Conservation (phyloP, 768 basidiomycete species). For the Gymnopilus dilepis region DNA sequence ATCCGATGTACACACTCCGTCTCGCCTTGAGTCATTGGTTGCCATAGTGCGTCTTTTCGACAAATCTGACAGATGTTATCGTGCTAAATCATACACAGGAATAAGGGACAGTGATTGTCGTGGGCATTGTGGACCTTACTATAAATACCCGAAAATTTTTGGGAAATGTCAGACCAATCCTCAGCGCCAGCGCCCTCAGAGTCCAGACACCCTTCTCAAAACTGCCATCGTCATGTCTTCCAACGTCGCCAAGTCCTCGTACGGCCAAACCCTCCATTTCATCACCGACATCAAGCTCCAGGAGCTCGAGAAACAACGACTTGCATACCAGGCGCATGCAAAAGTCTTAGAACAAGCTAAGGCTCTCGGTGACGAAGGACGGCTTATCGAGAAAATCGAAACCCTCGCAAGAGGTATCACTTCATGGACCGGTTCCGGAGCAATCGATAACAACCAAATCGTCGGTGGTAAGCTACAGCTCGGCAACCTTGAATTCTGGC, state of each 20-base stretch:
- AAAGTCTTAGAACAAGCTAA: constrained; percentile 36
- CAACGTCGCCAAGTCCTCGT: constrained; percentile 28
- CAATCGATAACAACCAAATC: constrained; percentile 19
- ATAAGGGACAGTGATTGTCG: no score
- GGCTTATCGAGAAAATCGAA: constrained; percentile 36
- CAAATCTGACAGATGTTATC: no score
- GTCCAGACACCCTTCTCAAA: not conserved
- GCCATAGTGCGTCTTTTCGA: not conserved
- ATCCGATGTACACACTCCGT: not conserved
- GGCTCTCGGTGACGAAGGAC: constrained; percentile 26
- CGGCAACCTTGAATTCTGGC: constrained; percentile 37
- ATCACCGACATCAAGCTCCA: constrained; percentile 51
- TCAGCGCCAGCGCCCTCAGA: not conserved
- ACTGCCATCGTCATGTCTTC: constrained; percentile 2
- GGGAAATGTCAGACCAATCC: not conserved
- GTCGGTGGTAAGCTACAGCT: constrained; percentile 29
- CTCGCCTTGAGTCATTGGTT: not conserved
- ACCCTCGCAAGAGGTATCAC: constrained; percentile 39
- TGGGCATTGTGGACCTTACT: not conserved
- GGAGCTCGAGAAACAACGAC: constrained; percentile 46
- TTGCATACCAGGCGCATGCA: constrained; percentile 41
- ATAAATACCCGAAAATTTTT: not conserved
- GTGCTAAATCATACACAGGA: no score
- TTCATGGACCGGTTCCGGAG: constrained; percentile 44
- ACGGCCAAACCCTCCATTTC: constrained; percentile 47